Evolutionary conservation across 495 filamentous ascomycete species (phyloP), one percentile per base, ranked within the genome.

Genomic region (Aspergillus hancockii): DNA sequence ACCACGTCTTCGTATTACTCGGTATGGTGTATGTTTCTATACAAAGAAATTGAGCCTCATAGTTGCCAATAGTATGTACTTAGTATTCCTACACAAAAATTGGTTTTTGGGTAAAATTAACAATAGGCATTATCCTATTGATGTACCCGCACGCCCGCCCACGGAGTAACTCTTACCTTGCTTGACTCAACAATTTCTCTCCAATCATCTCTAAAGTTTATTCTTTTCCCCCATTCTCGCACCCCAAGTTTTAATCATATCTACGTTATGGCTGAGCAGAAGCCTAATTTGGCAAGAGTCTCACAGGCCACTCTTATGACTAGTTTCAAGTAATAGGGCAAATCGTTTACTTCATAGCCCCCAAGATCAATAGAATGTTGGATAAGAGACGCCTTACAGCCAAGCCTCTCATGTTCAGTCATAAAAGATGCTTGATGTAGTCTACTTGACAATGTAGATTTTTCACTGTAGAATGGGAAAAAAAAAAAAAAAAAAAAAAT

Each of bases 351-450:
- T 21, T 57, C 46, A 41, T 50, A 50, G 46, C 46, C 55, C 21
- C 55, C 14, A 36, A 57, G 3, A 3, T n/a, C 18, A 10, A 16
- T 57, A 46, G 55, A 51, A 57, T 57, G 55, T 51, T 51, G 31
- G 30, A 34, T 50, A 30, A 36, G 7, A 16, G 7, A 16, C 16
- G 23, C 52, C 52, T 47, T 22, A 47, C 52, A 54, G 3, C 4
- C 19, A 4, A 47, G 19, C 43, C 41, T 45, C 16, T 45, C n/a
- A 45, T 8, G n/a, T 19, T 4, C 18, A 12, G 18, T n/a, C 6
- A 18, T 8, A 1, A 9, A 9, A 19, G 18, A n/a, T 10, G 5
- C 41, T 45, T 16, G 18, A 3, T 4, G 40, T 8, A 51, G 6
- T 51, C n/a, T n/a, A 41, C 10, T 18, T 12, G 38, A 41, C 7